phyloP scores from a whole-genome alignment of 148 eudicot species.

The Vaccinium myrtillus region DNA sequence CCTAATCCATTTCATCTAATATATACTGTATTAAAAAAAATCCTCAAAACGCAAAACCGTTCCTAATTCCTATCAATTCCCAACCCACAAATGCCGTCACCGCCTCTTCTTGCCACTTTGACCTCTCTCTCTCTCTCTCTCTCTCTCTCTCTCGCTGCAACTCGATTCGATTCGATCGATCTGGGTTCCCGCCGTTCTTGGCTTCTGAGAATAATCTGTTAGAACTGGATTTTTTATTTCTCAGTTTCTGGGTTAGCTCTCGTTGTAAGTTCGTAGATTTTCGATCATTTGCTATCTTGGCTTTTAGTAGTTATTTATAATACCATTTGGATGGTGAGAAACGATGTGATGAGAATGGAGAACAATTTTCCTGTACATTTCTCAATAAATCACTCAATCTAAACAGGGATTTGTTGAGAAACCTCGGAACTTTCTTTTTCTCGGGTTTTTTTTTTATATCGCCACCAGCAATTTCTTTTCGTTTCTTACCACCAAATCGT shows the following conservation, averaged over 20 bases:
- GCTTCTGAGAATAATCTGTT: neutral
- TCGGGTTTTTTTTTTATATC: neutral
- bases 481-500: no score
- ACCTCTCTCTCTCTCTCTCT: slow-evolving; percentile 12
- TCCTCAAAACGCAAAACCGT: no score
- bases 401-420: neutral
- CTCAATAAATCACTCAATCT: neutral
- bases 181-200: neutral
- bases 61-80: no score
- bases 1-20: no score
- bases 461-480: neutral
- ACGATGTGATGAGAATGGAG: neutral
- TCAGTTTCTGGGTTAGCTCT: neutral
- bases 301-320: neutral
- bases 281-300: neutral
- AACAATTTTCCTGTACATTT: neutral
- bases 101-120: neutral
- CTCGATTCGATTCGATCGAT: slow-evolving; percentile 17
- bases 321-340: neutral
- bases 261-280: slow-evolving; percentile 15
- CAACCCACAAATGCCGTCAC: no score
- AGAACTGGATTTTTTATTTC: neutral
- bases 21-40: no score
- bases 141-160: neutral
- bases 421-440: neutral